Evolutionary conservation across 139 green algal species (phyloP).

Genomic region (Chlamydomonas sphaeroides): DNA sequence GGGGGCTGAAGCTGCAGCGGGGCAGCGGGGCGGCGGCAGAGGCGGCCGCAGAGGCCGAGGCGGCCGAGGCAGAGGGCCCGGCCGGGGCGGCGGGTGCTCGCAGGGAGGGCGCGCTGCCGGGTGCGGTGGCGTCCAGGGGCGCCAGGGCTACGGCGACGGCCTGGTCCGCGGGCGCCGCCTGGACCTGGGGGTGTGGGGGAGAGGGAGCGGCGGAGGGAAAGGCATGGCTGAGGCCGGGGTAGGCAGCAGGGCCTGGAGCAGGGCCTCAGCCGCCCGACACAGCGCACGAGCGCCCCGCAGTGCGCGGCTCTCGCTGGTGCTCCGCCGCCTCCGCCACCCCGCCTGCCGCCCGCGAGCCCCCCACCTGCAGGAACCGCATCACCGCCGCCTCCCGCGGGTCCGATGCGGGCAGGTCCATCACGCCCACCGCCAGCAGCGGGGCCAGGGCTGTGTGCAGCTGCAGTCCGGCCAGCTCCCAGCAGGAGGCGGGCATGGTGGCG

Average conservation of each 20-base stretch:
- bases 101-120: too few species aligned
- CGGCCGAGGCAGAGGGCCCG: too few species aligned
- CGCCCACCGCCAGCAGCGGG: constrained; percentile 21
- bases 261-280: too few species aligned
- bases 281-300: too few species aligned
- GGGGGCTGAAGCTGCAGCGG: constrained; percentile 5
- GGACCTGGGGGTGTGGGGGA: background rate
- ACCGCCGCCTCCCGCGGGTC: background rate
- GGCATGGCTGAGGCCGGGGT: too few species aligned
- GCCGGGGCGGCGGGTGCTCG: too few species aligned
- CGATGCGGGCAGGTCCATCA: background rate
- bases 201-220: background rate
- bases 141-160: constrained; percentile 4
- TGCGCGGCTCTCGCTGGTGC: too few species aligned
- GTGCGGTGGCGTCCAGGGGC: background rate
- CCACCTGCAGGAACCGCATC: constrained; percentile 34
- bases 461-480: background rate
- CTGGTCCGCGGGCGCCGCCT: background rate
- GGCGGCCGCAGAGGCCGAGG: too few species aligned
- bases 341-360: background rate
- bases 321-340: too few species aligned
- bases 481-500: background rate
- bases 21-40: too few species aligned
- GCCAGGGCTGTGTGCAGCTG: constrained; percentile 1
- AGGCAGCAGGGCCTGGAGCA: too few species aligned